A percentile compares a stretch with the other conserved stretches of the same genome.
Evolutionary conservation across 306 rosid genomes (phyloP).

Genomic region (Pyrus betulifolia): DNA sequence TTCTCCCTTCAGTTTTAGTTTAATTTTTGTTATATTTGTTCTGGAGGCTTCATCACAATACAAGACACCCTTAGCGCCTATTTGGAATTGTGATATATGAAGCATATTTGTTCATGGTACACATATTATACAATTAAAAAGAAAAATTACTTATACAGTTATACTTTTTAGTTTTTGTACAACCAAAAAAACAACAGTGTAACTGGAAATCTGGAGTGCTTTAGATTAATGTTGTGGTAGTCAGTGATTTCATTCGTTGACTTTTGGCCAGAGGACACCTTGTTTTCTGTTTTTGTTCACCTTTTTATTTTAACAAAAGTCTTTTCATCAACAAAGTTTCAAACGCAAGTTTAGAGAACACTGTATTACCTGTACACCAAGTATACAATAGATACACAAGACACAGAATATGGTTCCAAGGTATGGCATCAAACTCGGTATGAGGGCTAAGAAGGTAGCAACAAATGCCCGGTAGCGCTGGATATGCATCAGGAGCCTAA

Average conservation of each 20-base stretch:
- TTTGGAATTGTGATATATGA: too few relatives aligned
- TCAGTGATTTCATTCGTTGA: neutral
- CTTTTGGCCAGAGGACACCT: neutral
- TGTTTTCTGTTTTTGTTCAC: neutral
- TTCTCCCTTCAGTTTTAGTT: too few relatives aligned
- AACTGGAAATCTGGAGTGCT: neutral
- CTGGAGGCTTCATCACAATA: too few relatives aligned
- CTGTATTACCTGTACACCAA: constrained; percentile 81
- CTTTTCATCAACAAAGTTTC: neutral
- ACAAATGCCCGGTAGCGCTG: constrained; percentile 75
- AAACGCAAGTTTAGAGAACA: constrained; percentile 11
- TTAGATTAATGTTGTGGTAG: neutral
- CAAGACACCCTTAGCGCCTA: too few relatives aligned
- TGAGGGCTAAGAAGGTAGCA: constrained; percentile 84
- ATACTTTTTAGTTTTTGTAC: neutral
- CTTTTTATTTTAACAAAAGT: neutral
- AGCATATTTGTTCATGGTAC: too few relatives aligned
- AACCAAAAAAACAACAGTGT: neutral
- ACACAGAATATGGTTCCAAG: constrained; percentile 85
- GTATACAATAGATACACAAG: constrained; percentile 71
- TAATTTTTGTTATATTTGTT: too few relatives aligned
- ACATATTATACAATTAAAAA: neutral
- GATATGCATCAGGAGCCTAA: constrained; percentile 86
- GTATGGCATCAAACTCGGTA: constrained; percentile 98
- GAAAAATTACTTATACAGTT: neutral